These are phyloP conservation scores for Eucalyptus pauciflora DNA, from an alignment of 345 rosid species.

Conservation along the genomic window DNA sequence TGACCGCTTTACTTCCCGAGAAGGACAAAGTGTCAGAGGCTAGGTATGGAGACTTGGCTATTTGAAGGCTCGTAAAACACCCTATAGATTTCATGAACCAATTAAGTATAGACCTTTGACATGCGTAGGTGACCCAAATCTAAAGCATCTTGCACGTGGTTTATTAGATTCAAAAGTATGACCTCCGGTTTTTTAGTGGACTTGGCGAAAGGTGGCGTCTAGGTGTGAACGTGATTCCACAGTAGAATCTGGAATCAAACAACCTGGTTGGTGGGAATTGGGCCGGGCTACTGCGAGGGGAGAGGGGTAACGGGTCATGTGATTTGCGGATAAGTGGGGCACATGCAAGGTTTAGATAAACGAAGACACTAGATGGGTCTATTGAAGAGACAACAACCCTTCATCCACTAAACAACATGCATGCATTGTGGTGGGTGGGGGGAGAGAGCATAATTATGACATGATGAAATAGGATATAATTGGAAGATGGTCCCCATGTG, in stretches of 20 bases:
- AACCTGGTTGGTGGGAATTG: too few relatives aligned
- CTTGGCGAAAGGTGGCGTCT: background rate
- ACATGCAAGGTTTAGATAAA: background rate
- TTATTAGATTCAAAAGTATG: background rate
- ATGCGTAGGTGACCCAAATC: background rate
- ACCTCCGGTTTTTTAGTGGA: background rate
- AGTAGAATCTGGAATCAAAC: too few relatives aligned
- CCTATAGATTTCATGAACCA: background rate
- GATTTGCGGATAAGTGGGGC: too few relatives aligned
- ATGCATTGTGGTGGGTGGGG: too few relatives aligned
- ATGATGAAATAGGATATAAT: background rate
- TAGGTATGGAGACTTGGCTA: background rate
- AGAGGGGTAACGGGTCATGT: background rate
- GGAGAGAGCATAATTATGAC: background rate
- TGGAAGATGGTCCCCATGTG: background rate
- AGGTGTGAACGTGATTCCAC: too few relatives aligned
- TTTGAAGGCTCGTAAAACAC: background rate
- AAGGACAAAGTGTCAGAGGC: background rate
- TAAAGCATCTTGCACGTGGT: background rate
- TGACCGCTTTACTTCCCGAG: background rate
- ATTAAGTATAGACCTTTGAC: background rate
- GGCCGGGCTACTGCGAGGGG: background rate
- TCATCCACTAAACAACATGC: too few relatives aligned
- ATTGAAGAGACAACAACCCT: background rate
- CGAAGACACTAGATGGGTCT: too few relatives aligned